Percentiles rank a stretch among this genome's conserved stretches.
phyloP scores from a whole-genome alignment of 208 protist genomes.

The Trypanosoma avium region DNA sequence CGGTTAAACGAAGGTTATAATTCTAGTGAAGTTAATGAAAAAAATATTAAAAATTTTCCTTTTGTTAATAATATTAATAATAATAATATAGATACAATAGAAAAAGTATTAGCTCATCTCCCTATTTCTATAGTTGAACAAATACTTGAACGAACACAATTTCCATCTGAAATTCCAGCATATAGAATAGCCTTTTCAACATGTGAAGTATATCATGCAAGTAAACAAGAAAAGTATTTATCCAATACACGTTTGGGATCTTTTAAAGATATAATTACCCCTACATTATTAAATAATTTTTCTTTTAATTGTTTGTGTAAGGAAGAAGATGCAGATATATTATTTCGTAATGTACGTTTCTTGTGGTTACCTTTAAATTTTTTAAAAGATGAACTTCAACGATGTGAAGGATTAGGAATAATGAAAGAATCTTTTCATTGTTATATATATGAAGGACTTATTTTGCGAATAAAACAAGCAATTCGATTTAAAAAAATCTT shows the following conservation, averaged over 20 bases:
- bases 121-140: constrained; percentile 13
- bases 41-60: neutral
- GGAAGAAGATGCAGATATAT: constrained; percentile 10
- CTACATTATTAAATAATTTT: neutral
- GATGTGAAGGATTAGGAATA: constrained; percentile 9
- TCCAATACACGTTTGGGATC: neutral
- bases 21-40: neutral
- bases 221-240: neutral
- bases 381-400: constrained; percentile 19
- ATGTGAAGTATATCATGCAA: constrained; percentile 18
- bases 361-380: constrained; percentile 28
- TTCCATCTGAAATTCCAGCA: constrained; percentile 24
- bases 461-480: constrained; percentile 24
- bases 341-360: constrained; percentile 24
- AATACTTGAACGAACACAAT: constrained; percentile 20
- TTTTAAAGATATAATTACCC: neutral
- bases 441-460: constrained; percentile 15
- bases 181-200: constrained; percentile 22
- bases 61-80: constrained; percentile 5
- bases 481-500: constrained; percentile 17
- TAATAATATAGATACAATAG: too few relatives aligned
- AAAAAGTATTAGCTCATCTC: constrained; percentile 5
- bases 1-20: constrained; percentile 14
- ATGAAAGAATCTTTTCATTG: constrained; percentile 4
- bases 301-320: constrained; percentile 14